Base-by-base conservation (phyloP, 1,139 yeast genomes). In the Blastobotrys illinoisensis region DNA sequence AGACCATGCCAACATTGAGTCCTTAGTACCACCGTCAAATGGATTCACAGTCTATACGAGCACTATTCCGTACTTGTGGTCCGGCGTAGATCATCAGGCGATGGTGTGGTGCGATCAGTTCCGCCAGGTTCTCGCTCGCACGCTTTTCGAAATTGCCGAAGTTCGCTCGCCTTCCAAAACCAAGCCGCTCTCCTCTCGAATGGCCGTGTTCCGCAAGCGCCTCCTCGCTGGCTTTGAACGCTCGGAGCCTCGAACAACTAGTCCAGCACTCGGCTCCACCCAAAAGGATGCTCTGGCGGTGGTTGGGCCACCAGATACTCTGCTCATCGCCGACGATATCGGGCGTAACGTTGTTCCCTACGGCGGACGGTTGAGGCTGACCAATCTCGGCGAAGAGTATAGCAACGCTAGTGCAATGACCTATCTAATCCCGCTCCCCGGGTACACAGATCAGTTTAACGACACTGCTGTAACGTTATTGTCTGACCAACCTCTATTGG, bases 21-120 rank as follows among this genome's bases (percentile, higher is more conserved):
- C 84, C 3, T 60, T 91, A 1, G 78, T 90, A 0, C 96, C 96
- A 0, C 77, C 79, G 1, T 62, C 80, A 0, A 82, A 93, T 65
- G 98, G 97, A 0, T 86, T 93, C 61, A 82, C 95, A 0, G 87
- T 86, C 0, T 88, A 83, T 63, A 81, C 97, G 0, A 84, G 93
- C 0, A 90, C 96, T 0, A 86, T 93, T 6, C 97, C 97, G 0
- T 79, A 78, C 9, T 97, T 93, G 0, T 93, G 98, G 97, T 85
- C 97, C 0, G 88, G 97, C 0, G 83, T 91, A 49, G 99, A 95
- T 68, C 99, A 95, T 71, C 78, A 90, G 61, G 98, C 99, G 0
- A 85, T 95, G 54, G 97, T 91, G 1, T 95, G 99, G 99, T 95
- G 99, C 71, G 88, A 85, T 58, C 98, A 93, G 68, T 73, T 91